Evolutionary conservation across 345 rosid genomes (phyloP).

Genomic region (Reutealis trisperma): DNA sequence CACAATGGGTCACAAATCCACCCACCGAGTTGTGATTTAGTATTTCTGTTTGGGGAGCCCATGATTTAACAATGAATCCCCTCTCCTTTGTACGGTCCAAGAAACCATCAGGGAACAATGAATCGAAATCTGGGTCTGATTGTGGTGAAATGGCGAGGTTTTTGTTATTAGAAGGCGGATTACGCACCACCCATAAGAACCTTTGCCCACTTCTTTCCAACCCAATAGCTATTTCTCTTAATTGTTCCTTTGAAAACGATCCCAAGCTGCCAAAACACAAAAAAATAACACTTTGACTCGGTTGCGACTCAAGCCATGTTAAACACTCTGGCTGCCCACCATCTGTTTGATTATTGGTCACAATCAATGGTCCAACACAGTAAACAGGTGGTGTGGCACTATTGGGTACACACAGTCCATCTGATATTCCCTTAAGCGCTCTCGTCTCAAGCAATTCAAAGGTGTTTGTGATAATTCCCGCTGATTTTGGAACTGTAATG

Average conservation of each 20-base stretch:
- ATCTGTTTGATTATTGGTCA: background rate
- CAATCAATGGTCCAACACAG: background rate
- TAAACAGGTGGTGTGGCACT: background rate
- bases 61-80: conserved; percentile 3
- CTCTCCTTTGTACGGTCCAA: background rate
- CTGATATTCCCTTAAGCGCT: conserved; percentile 35
- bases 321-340: background rate
- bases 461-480: conserved; percentile 58
- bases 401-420: conserved; percentile 46
- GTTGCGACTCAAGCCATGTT: conserved; percentile 21
- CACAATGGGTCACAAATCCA: conserved; percentile 13
- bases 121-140: background rate
- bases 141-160: background rate
- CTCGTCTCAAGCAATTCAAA: conserved; percentile 53
- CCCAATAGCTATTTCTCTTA: conserved; percentile 14
- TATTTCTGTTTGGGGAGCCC: conserved; percentile 20
- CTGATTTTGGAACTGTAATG: background rate
- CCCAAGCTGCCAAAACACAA: conserved; percentile 28
- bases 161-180: background rate
- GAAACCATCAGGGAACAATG: conserved; percentile 9
- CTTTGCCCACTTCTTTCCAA: conserved; percentile 15
- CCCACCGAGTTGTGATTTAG: conserved; percentile 12
- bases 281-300: conserved; percentile 8
- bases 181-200: conserved; percentile 19
- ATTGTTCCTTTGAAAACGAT: background rate